Base-by-base conservation (phyloP, 139 green algal genomes). In the Coccomyxa sp. region DNA sequence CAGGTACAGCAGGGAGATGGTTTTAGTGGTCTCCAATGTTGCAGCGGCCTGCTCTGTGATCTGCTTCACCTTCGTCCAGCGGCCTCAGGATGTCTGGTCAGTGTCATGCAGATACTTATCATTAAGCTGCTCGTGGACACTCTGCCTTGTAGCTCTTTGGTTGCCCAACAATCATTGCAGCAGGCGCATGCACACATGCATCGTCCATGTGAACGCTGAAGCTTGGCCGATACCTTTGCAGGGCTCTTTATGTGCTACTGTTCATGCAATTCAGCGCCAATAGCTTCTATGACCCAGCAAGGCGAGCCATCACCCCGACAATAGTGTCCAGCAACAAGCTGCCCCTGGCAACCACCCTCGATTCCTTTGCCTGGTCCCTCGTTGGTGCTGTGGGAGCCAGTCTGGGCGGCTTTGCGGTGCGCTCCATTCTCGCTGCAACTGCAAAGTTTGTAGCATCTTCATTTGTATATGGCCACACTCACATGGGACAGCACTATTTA, bases 321-420 rank as follows among this genome's bases (percentile, higher is more conserved):
- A 27, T 92, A 67, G 88, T 92, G 15, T 83, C 88, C 13, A 51
- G 77, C 0, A 25, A 60, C 23, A 12, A 85, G 32, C 31, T 80
- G 76, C 76, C 82, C 68, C 76, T 91, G 45, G 89, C 89, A 16
- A 88, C 86, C 60, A 92, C 89, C 51, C 78, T 92, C 0, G 89
- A 92, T 76, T 82, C 84, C 58, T 87, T 88, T 57, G 81, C 80
- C 38, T 92, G 89, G 89, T 85, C 68, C 38, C 58, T 92, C 51
- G 90, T 83, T 1, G 82, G 76, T 3, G 89, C 89, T 4, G 76
- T 92, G 58, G 89, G 88, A 13, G 85, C 89, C 45, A 84, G 78
- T 1, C 18, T 86, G 25, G 89, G 89, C 12, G 89, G 89, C 7
- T 21, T 86, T 45, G 63, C 82, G 58, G 79, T 71, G 63, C 18